phyloP scores from a whole-genome alignment of 202 grass and related monocot species.

The Carex arenaria region DNA sequence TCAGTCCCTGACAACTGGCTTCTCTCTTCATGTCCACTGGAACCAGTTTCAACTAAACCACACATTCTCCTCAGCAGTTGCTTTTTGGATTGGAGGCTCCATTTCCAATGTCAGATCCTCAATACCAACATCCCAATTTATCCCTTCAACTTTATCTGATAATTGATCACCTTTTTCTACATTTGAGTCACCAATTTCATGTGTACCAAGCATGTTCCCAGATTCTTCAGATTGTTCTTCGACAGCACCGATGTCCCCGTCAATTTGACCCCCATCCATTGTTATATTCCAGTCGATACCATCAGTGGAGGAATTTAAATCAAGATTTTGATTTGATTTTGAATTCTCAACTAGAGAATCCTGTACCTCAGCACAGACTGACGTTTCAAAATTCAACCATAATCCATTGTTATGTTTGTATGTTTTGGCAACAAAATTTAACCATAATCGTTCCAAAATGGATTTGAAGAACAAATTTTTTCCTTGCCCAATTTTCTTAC shows the following conservation, averaged over 20 bases:
- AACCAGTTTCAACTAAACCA: slow-evolving; percentile 29
- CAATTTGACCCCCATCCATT: slow-evolving; percentile 71
- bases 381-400: too few relatives aligned
- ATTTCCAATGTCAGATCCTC: slow-evolving; percentile 34
- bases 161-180: slow-evolving; percentile 44
- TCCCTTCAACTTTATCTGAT: slow-evolving; percentile 46
- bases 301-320: slow-evolving; percentile 33
- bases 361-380: slow-evolving; percentile 56
- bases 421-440: too few relatives aligned
- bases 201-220: slow-evolving; percentile 49
- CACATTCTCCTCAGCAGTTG: slow-evolving; percentile 13
- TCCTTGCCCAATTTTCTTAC: too few relatives aligned
- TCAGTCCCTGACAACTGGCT: slow-evolving; percentile 78
- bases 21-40: slow-evolving; percentile 54
- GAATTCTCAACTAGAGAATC: slow-evolving; percentile 44
- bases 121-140: slow-evolving; percentile 73
- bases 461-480: too few relatives aligned
- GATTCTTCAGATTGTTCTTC: slow-evolving; percentile 67
- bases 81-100: slow-evolving; percentile 27
- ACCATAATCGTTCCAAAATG: too few relatives aligned
- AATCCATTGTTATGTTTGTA: too few relatives aligned
- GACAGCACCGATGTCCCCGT: slow-evolving; percentile 79
- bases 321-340: slow-evolving; percentile 34
- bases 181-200: slow-evolving; percentile 78
- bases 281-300: slow-evolving; percentile 96